These are phyloP conservation scores for Boletus fagicola DNA, from an alignment of 768 basidiomycete genomes.

Conservation along the genomic window DNA sequence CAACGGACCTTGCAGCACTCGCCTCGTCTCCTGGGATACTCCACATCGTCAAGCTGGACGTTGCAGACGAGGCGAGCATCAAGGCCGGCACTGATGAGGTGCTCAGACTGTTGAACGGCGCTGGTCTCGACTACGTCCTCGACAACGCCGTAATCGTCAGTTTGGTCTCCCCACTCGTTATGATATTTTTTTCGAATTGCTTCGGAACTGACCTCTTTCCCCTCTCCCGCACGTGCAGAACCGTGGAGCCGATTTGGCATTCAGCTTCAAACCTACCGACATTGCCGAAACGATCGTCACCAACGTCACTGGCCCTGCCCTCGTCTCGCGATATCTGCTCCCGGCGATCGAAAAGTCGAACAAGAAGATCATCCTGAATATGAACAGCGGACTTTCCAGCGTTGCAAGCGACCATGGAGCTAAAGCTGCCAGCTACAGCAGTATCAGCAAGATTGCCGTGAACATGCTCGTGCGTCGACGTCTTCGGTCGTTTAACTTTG, in stretches of 20 bases:
- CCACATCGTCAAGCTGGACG: conserved; percentile 36
- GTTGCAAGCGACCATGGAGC: conserved; percentile 15
- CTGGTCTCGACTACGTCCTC: not conserved
- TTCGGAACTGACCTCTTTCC: not conserved
- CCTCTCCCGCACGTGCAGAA: conserved; percentile 13
- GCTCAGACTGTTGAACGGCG: not conserved
- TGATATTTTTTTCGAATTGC: not conserved
- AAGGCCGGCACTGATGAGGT: conserved; percentile 15
- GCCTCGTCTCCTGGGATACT: conserved; percentile 23
- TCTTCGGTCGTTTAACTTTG: not conserved
- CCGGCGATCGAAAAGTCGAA: conserved; percentile 34
- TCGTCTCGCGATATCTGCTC: conserved; percentile 33
- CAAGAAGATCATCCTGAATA: conserved; percentile 37
- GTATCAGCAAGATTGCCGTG: conserved; percentile 11
- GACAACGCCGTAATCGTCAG: conserved; percentile 42
- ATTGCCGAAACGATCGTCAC: conserved; percentile 21
- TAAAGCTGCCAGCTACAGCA: conserved; percentile 4
- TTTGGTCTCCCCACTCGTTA: not conserved
- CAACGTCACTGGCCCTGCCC: conserved; percentile 36
- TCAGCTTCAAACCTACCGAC: conserved; percentile 21
- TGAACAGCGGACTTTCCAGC: conserved; percentile 35
- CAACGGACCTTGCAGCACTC: conserved; percentile 14
- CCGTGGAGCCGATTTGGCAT: conserved; percentile 24
- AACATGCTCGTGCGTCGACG: conserved; percentile 14
- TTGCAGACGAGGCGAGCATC: conserved; percentile 27